phyloP scores from a whole-genome alignment of 2,329 filamentous ascomycete genomes.

The Hawksworthiomyces lignivorus region DNA sequence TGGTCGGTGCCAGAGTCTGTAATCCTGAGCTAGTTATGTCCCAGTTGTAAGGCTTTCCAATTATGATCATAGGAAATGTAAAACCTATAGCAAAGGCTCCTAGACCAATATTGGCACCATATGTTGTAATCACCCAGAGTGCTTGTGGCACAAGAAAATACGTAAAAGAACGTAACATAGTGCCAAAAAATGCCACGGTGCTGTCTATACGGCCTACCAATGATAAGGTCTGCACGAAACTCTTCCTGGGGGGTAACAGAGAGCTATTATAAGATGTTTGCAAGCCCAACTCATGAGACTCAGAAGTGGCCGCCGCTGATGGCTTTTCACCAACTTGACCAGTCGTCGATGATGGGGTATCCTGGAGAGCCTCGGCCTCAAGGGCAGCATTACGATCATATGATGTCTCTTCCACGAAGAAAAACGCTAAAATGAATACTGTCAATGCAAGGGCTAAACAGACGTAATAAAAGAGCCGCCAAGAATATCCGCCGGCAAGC shows the following conservation, averaged over 20 bases:
- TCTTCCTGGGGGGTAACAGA: constrained; percentile 25
- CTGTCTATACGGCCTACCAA: constrained; percentile 31
- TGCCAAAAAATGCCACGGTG: constrained; percentile 34
- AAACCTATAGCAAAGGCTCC: constrained; percentile 38
- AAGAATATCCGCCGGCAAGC: constrained; percentile 48
- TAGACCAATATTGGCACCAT: constrained; percentile 35
- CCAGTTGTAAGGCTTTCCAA: constrained; percentile 33
- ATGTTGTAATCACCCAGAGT: constrained; percentile 36
- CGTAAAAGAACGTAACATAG: constrained; percentile 33
- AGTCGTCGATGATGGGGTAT: constrained; percentile 3
- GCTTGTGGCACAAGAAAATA: constrained; percentile 36
- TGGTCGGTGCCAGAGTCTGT: constrained; percentile 30
- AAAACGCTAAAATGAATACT: constrained; percentile 17
- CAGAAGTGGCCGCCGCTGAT: constrained; percentile 6
- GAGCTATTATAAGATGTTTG: too few relatives aligned
- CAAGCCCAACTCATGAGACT: too few relatives aligned
- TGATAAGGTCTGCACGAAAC: constrained; percentile 32
- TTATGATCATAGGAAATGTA: constrained; percentile 36
- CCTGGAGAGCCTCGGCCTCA: background rate
- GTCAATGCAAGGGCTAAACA: constrained; percentile 38
- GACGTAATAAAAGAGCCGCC: constrained; percentile 53
- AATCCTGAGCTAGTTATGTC: constrained; percentile 29
- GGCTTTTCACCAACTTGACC: background rate
- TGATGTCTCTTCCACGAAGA: constrained; percentile 18
- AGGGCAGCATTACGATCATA: constrained; percentile 14